Percentiles rank a stretch among this genome's conserved stretches.
These are phyloP conservation scores for Musa beccarii DNA, from an alignment of 176 grass and related monocot species.

Conservation along the genomic window DNA sequence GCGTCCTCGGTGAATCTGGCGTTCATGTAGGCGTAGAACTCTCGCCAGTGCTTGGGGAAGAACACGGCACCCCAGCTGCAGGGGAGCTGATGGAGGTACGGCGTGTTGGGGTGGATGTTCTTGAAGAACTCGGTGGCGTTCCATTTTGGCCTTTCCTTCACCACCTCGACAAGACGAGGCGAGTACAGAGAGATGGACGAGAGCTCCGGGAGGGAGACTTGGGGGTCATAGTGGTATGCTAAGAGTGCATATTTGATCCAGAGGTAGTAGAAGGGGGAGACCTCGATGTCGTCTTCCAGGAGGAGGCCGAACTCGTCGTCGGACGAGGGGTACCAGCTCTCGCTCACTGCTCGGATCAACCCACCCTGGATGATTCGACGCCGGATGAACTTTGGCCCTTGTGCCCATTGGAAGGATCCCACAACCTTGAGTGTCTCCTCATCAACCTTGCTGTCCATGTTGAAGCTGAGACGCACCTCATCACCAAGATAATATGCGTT, in stretches of 20 bases:
- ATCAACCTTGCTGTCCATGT: conserved; percentile 96
- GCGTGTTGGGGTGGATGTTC: conserved; percentile 67
- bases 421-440: conserved; percentile 56
- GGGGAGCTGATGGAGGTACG: conserved; percentile 89
- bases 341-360: conserved; percentile 85
- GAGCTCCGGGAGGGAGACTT: conserved; percentile 61
- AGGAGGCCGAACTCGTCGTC: conserved; percentile 89
- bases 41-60: conserved; percentile 98
- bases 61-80: conserved; percentile 99
- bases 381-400: conserved; percentile 62
- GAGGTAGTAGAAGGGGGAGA: conserved; percentile 92
- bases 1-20: conserved; percentile 79
- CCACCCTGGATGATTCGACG: conserved; percentile 93
- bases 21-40: conserved; percentile 97
- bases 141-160: conserved; percentile 77
- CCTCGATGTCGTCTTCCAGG: conserved; percentile 95
- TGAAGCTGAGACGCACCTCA: conserved; percentile 82
- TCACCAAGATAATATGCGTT: conserved; percentile 71
- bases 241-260: conserved; percentile 94
- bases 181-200: conserved; percentile 93
- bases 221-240: conserved; percentile 76
- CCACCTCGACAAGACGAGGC: conserved; percentile 80
- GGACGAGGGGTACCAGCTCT: conserved; percentile 82
- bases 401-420: conserved; percentile 53
- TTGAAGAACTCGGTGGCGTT: conserved; percentile 72